phyloP scores from a whole-genome alignment of 2,329 filamentous ascomycete species.

The Parastagonospora nodorum region DNA sequence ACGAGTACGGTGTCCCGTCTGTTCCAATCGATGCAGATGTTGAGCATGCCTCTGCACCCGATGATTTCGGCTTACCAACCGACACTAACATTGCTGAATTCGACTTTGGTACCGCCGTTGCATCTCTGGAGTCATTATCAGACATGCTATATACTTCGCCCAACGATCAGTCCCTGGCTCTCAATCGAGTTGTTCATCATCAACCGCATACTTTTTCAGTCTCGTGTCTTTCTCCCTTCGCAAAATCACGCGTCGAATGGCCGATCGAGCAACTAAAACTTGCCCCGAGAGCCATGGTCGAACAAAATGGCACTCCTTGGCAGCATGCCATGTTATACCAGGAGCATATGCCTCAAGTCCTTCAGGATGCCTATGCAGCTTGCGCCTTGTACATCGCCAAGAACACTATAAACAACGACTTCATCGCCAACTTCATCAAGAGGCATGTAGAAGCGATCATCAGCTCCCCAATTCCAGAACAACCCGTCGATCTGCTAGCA shows the following conservation, averaged over 20 bases:
- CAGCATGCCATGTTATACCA: slow-evolving; percentile 58
- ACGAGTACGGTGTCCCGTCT: slow-evolving; percentile 23
- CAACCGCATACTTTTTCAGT: slow-evolving; percentile 5
- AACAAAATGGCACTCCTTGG: slow-evolving; percentile 59
- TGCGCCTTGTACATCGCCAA: slow-evolving; percentile 60
- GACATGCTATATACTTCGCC: slow-evolving; percentile 7
- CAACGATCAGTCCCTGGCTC: neutral
- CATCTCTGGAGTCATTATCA: slow-evolving; percentile 58
- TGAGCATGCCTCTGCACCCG: neutral
- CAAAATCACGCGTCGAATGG: slow-evolving; percentile 30
- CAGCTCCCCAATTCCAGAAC: slow-evolving; percentile 14
- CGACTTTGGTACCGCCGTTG: slow-evolving; percentile 42
- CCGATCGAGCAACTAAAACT: slow-evolving; percentile 33
- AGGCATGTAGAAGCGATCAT: slow-evolving; percentile 53
- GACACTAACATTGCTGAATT: slow-evolving; percentile 19
- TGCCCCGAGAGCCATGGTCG: slow-evolving; percentile 50
- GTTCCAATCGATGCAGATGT: slow-evolving; percentile 18
- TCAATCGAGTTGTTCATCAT: neutral
- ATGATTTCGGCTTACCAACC: slow-evolving; percentile 11
- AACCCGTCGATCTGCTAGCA: slow-evolving; percentile 28
- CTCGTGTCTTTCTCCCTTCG: slow-evolving; percentile 22
- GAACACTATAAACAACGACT: slow-evolving; percentile 53
- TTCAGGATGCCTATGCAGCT: slow-evolving; percentile 60
- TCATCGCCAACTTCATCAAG: slow-evolving; percentile 58
- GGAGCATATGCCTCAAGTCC: slow-evolving; percentile 56